Evolutionary conservation across 2,329 filamentous ascomycete species (phyloP).

Genomic region (Lachnellula hyalina): DNA sequence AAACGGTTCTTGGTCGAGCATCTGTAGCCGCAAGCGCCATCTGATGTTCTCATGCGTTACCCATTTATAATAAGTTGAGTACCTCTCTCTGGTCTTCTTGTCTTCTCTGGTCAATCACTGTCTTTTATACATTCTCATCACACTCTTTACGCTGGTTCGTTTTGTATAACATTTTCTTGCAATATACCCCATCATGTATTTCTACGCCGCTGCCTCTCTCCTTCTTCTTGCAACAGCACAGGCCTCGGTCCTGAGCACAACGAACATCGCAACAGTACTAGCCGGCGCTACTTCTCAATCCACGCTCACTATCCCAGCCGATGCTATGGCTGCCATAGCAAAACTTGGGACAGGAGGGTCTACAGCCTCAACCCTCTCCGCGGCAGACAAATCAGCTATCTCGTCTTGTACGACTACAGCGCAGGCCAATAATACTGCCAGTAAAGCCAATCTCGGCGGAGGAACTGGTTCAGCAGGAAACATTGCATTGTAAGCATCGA

Average conservation of each 20-base stretch:
- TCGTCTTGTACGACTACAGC: constrained; percentile 11
- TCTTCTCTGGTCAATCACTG: constrained; percentile 14
- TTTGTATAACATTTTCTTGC: constrained; percentile 1
- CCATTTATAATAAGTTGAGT: constrained; percentile 11
- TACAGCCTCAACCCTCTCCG: constrained; percentile 9
- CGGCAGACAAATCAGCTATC: constrained; percentile 17
- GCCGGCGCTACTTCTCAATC: constrained; percentile 12
- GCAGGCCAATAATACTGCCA: constrained; percentile 19
- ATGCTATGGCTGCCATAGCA: constrained; percentile 20
- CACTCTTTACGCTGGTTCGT: background rate
- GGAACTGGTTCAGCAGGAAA: constrained; percentile 16
- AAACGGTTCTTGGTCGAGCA: constrained; percentile 1
- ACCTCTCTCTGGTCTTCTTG: constrained; percentile 7
- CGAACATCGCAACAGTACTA: constrained; percentile 20
- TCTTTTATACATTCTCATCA: background rate
- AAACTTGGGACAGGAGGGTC: constrained; percentile 21
- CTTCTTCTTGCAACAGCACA: constrained; percentile 10
- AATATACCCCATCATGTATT: constrained; percentile 9
- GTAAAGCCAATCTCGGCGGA: constrained; percentile 13
- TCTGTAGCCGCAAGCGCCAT: constrained; percentile 1
- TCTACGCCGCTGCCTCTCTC: constrained; percentile 6
- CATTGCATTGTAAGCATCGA: constrained; percentile 18
- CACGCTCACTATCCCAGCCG: constrained; percentile 17
- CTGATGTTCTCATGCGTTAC: background rate
- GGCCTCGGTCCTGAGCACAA: constrained; percentile 19